Percentiles rank a stretch among this genome's conserved stretches.
These are phyloP conservation scores for Leucosporidium creatinivorum DNA, from an alignment of 768 basidiomycete species.

Conservation along the genomic window DNA sequence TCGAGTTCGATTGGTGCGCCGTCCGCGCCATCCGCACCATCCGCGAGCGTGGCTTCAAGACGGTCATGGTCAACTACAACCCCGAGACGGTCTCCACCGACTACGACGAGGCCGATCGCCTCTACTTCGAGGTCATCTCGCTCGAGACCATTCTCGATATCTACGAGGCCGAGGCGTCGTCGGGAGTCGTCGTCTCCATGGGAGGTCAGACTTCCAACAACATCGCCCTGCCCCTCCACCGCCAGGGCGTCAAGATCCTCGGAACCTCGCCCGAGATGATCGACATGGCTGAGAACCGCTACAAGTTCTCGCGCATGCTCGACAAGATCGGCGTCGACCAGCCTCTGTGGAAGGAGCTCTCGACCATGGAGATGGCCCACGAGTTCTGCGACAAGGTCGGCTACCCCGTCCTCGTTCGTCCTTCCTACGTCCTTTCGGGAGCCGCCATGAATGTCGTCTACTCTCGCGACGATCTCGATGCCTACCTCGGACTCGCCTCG, in stretches of 20 bases:
- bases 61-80: conserved; percentile 99
- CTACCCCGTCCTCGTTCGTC: conserved; percentile 91
- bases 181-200: conserved; percentile 93
- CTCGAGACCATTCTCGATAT: conserved; percentile 94
- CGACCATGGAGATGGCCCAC: conserved; percentile 77
- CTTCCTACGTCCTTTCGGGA: conserved; percentile 97
- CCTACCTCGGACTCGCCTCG: conserved; percentile 88
- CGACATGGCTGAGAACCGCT: conserved; percentile 96
- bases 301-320: conserved; percentile 96
- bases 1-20: conserved; percentile 99
- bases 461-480: conserved; percentile 78
- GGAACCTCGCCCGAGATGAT: conserved; percentile 99
- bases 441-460: conserved; percentile 99
- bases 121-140: conserved; percentile 98
- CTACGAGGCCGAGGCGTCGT: conserved; percentile 80
- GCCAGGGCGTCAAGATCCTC: conserved; percentile 96
- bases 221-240: conserved; percentile 88
- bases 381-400: conserved; percentile 87
- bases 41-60: conserved; percentile 86
- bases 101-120: conserved; percentile 94
- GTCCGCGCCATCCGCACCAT: conserved; percentile 93
- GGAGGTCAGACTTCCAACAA: conserved; percentile 99
- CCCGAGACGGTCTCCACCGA: conserved; percentile 98
- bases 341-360: conserved; percentile 93
- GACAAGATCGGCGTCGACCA: conserved; percentile 99